Conservation (phyloP, 192 early-diverging fungal genomes). For the Entomortierella parvispora region DNA sequence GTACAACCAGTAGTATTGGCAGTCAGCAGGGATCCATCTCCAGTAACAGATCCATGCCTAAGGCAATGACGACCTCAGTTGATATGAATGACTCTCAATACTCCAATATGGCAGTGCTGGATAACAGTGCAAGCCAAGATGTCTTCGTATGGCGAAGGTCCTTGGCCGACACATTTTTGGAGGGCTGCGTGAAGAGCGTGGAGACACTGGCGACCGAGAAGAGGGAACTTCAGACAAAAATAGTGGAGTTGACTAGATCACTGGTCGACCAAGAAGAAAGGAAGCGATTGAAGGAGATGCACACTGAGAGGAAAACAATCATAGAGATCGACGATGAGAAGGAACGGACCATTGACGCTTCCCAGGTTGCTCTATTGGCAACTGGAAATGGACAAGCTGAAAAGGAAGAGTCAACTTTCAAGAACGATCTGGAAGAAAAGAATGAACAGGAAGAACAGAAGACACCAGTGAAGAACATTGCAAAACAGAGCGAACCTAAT, state of each 20-base stretch:
- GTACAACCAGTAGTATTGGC: neutral
- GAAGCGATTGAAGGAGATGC: neutral
- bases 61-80: no score
- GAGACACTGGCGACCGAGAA: slow-evolving; percentile 35
- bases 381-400: neutral
- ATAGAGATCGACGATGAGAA: neutral
- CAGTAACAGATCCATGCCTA: no score
- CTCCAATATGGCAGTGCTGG: neutral
- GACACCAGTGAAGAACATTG: neutral
- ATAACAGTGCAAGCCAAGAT: slow-evolving; percentile 25
- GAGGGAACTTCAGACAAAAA: slow-evolving; percentile 23
- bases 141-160: slow-evolving; percentile 47
- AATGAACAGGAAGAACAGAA: neutral
- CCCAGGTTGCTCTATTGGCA: neutral
- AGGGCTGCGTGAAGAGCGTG: slow-evolving; percentile 40
- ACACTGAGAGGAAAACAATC: neutral
- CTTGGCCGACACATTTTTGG: slow-evolving; percentile 32
- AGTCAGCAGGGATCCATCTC: no score
- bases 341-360: neutral
- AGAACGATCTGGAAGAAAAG: neutral
- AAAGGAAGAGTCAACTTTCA: neutral
- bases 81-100: no score
- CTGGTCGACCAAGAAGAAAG: slow-evolving; percentile 8
- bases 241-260: slow-evolving; percentile 16
- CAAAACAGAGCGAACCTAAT: neutral